phyloP scores from a whole-genome alignment of 805 yeast genomes.

The Cyberlindnera samutprakarnensis region DNA sequence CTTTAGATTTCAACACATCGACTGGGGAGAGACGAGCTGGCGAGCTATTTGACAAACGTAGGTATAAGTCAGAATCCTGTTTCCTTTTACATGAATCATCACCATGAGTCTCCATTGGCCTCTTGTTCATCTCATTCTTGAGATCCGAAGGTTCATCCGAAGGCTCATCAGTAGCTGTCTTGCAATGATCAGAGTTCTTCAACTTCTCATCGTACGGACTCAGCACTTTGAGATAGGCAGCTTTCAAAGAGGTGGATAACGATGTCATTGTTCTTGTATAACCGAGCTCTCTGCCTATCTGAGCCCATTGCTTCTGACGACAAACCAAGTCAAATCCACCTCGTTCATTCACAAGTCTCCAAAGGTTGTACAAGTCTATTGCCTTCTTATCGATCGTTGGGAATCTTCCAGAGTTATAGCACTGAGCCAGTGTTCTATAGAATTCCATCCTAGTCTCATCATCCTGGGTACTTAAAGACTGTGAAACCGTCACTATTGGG shows the following conservation, averaged over 20 bases:
- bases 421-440: conserved; percentile 36
- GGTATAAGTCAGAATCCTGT: no score
- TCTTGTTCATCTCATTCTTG: conserved; percentile 10
- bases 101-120: conserved; percentile 8
- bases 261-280: conserved; percentile 65
- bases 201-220: conserved; percentile 22
- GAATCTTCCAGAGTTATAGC: conserved; percentile 36
- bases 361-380: conserved; percentile 54
- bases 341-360: conserved; percentile 47
- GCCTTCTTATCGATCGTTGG: conserved; percentile 65
- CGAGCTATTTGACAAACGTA: conserved; percentile 41
- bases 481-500: no score
- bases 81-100: no score
- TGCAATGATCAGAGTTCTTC: background rate
- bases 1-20: conserved; percentile 39
- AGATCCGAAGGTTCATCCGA: conserved; percentile 6
- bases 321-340: conserved; percentile 69
- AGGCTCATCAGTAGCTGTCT: background rate
- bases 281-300: conserved; percentile 74
- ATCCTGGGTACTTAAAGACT: no score
- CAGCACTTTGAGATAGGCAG: conserved; percentile 45
- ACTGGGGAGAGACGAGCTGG: conserved; percentile 38
- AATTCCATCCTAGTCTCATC: conserved; percentile 42
- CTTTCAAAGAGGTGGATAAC: conserved; percentile 56
- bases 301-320: conserved; percentile 68